Conservation (phyloP, 495 filamentous ascomycete genomes). For the Penicillium atrosanguineum region DNA sequence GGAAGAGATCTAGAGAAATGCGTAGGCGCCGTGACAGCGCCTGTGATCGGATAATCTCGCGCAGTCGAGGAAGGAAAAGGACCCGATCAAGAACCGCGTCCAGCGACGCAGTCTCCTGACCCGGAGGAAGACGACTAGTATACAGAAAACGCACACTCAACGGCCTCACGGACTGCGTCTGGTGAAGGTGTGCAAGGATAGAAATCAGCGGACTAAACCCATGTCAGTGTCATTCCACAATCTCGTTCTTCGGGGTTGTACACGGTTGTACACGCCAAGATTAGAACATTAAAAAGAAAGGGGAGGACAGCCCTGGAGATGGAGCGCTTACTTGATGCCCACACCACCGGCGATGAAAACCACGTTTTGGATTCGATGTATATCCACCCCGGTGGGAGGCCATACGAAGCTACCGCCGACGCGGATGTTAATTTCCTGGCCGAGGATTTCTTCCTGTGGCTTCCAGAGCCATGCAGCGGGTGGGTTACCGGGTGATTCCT, state of each 20-base stretch:
- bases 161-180: conserved; percentile 17
- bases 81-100: conserved; percentile 56
- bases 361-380: conserved; percentile 46
- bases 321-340: conserved; percentile 64
- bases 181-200: conserved; percentile 47
- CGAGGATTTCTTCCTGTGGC: conserved; percentile 50
- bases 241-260: neutral
- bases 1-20: conserved; percentile 39
- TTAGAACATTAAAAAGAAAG: neutral
- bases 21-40: conserved; percentile 25
- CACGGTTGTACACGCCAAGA: neutral
- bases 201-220: conserved; percentile 56
- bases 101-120: conserved; percentile 20
- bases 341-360: conserved; percentile 82
- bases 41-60: conserved; percentile 37
- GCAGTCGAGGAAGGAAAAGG: conserved; percentile 56
- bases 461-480: conserved; percentile 77
- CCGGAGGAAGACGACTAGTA: conserved; percentile 37
- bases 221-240: conserved; percentile 3
- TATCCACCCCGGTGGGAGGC: conserved; percentile 54
- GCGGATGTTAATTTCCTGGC: conserved; percentile 58
- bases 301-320: neutral
- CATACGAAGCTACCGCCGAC: conserved; percentile 80
- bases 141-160: conserved; percentile 42
- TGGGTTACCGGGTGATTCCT: conserved; percentile 61